phyloP scores from a whole-genome alignment of 768 basidiomycete genomes.

The Lactifluus piperatus region DNA sequence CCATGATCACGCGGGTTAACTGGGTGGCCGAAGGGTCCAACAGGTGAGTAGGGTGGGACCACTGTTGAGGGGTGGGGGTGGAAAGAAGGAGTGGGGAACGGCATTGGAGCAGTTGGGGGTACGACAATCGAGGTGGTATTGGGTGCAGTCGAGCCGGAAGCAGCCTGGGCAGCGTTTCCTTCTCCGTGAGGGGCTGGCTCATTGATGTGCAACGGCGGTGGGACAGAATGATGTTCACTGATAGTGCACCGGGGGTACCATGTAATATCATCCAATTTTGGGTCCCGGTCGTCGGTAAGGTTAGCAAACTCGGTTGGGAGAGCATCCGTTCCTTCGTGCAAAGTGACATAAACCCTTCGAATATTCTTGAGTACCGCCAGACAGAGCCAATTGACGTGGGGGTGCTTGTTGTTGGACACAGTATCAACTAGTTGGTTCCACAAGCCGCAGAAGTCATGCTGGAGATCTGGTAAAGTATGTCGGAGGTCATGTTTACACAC shows the following conservation, averaged over 20 bases:
- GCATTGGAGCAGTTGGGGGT: background rate
- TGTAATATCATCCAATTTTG: background rate
- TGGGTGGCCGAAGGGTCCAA: background rate
- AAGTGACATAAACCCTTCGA: background rate
- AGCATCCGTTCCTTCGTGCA: background rate
- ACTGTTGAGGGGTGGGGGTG: no score
- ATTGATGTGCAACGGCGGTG: background rate
- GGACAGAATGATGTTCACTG: background rate
- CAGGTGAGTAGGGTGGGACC: background rate
- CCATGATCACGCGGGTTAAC: background rate
- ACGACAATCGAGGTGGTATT: no score
- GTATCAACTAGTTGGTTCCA: background rate
- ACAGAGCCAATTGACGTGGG: background rate
- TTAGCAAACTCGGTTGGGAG: background rate
- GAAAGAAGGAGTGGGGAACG: background rate
- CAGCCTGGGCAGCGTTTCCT: background rate
- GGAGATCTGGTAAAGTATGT: background rate
- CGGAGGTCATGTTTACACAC: background rate
- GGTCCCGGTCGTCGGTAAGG: background rate
- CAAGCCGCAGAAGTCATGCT: background rate
- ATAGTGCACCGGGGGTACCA: background rate
- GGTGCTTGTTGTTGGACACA: background rate
- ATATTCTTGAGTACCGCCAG: background rate
- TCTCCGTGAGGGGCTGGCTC: background rate
- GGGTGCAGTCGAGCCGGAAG: no score